Conservation (phyloP, 352 stramenopile species). For the Phytophthora quininea region DNA sequence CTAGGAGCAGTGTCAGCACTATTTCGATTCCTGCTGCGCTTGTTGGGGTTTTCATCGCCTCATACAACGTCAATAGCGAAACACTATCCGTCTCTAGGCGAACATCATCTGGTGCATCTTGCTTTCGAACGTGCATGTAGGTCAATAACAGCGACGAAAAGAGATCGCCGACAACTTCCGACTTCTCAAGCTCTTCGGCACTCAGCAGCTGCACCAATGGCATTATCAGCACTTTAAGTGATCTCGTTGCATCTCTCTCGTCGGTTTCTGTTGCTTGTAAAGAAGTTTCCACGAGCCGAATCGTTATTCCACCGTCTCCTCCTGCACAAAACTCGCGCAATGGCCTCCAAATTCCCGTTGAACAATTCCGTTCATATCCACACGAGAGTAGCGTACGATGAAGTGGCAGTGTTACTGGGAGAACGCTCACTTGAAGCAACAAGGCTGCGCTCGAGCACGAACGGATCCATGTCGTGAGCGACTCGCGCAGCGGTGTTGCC, state of each 20-base stretch:
- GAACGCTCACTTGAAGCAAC: slow-evolving; percentile 58
- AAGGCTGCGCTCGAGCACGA: slow-evolving; percentile 47
- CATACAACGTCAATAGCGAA: slow-evolving; percentile 30
- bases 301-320: slow-evolving; percentile 59
- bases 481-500: slow-evolving; percentile 20
- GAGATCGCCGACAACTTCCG: slow-evolving; percentile 71
- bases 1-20: slow-evolving; percentile 65
- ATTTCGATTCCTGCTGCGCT: slow-evolving; percentile 55
- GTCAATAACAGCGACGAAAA: slow-evolving; percentile 79
- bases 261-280: neutral
- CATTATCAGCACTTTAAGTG: slow-evolving; percentile 47
- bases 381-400: slow-evolving; percentile 29
- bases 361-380: slow-evolving; percentile 38
- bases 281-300: slow-evolving; percentile 31
- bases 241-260: slow-evolving; percentile 18
- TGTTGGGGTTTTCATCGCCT: slow-evolving; percentile 39
- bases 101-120: slow-evolving; percentile 1
- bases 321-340: slow-evolving; percentile 65
- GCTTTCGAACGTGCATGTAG: slow-evolving; percentile 74
- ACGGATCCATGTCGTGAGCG: slow-evolving; percentile 48
- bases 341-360: slow-evolving; percentile 36
- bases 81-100: slow-evolving; percentile 1
- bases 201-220: slow-evolving; percentile 62
- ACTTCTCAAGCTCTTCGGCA: slow-evolving; percentile 67
- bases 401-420: slow-evolving; percentile 56